These are phyloP conservation scores for Termitomyces sp. DNA, from an alignment of 768 basidiomycete genomes.

Conservation along the genomic window DNA sequence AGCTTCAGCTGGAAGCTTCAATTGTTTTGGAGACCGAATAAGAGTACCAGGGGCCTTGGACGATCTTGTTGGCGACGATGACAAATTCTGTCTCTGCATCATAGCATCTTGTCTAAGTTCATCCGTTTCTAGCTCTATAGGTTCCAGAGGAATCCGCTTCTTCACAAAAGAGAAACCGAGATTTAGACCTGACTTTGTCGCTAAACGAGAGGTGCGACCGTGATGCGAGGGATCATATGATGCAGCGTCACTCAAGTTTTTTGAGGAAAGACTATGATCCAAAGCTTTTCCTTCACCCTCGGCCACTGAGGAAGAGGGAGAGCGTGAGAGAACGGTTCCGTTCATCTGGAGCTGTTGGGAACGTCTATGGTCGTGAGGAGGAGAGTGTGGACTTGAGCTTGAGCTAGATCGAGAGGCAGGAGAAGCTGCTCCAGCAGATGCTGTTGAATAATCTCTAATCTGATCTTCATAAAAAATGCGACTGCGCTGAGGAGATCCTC, in stretches of 20 bases:
- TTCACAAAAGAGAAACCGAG: conserved; percentile 31
- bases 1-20: not conserved
- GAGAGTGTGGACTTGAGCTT: not conserved
- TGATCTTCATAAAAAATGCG: not conserved
- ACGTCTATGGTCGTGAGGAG: not conserved
- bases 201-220: conserved; percentile 22
- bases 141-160: conserved; percentile 26
- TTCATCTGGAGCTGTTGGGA: not conserved
- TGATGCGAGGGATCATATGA: conserved; percentile 12
- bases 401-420: not conserved
- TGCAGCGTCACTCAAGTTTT: not conserved
- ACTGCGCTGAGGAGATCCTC: conserved; percentile 14
- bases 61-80: conserved; percentile 21
- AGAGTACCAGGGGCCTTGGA: conserved; percentile 32
- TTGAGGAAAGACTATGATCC: not conserved
- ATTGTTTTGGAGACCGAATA: conserved; percentile 32
- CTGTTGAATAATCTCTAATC: not conserved
- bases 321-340: not conserved
- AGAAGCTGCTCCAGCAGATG: not conserved
- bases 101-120: conserved; percentile 9
- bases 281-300: conserved; percentile 8
- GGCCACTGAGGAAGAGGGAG: conserved; percentile 1
- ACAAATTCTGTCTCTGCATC: conserved; percentile 12
- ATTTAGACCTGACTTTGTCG: not conserved
- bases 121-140: conserved; percentile 31